These are phyloP conservation scores for Hypericum androsaemum DNA, from an alignment of 345 rosid genomes.

Conservation along the genomic window DNA sequence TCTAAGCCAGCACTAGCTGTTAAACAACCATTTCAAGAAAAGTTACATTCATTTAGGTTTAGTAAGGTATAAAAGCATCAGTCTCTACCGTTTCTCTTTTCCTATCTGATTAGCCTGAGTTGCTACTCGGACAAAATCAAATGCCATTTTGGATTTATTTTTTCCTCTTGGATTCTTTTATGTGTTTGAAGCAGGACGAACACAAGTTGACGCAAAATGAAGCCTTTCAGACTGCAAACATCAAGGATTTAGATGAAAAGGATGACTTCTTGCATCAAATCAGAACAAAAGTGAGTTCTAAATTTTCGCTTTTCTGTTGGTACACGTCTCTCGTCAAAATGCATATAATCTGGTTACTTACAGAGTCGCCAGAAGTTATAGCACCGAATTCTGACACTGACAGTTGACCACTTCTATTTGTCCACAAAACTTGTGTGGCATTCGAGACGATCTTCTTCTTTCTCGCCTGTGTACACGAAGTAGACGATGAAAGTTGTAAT, in stretches of 20 bases:
- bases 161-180: conserved; percentile 12
- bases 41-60: conserved; percentile 20
- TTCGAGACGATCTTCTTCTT: neutral
- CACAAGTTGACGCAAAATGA: conserved; percentile 38
- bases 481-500: conserved; percentile 14
- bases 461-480: neutral
- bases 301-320: neutral
- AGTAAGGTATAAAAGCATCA: conserved; percentile 37
- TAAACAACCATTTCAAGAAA: conserved; percentile 27
- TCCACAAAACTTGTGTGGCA: neutral
- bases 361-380: too few relatives aligned
- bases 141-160: conserved; percentile 6
- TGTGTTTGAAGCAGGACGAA: conserved; percentile 31
- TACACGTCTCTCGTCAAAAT: too few relatives aligned
- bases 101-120: neutral
- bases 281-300: conserved; percentile 59
- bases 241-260: conserved; percentile 40
- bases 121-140: neutral
- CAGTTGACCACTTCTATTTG: too few relatives aligned
- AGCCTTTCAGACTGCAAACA: conserved; percentile 26
- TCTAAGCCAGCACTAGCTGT: conserved; percentile 24
- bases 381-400: too few relatives aligned
- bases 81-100: neutral
- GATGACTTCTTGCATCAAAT: conserved; percentile 82
- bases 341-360: too few relatives aligned